These are phyloP conservation scores for Kodamaea hsintzibuensis DNA, from an alignment of 805 yeast species.

Conservation along the genomic window DNA sequence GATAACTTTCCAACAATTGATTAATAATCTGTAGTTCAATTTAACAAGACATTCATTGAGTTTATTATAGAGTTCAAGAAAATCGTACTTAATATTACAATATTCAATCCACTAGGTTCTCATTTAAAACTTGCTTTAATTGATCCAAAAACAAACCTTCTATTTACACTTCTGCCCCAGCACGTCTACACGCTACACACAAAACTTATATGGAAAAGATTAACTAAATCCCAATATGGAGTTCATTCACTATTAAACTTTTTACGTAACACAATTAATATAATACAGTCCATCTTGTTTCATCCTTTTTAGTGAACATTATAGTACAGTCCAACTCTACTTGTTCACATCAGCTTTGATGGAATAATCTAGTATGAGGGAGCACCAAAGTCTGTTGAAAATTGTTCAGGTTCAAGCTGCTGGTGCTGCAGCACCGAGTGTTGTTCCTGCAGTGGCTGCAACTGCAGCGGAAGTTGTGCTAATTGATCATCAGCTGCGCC, in stretches of 20 bases:
- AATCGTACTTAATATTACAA: no score
- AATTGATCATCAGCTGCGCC: background rate
- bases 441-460: slow-evolving; percentile 4
- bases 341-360: background rate
- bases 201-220: no score
- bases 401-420: background rate
- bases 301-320: background rate
- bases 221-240: background rate
- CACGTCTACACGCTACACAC: no score
- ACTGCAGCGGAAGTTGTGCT: background rate
- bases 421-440: background rate
- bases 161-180: no score
- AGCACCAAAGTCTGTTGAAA: background rate
- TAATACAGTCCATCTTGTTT: background rate
- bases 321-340: background rate
- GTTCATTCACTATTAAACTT: background rate
- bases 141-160: no score
- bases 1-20: no score
- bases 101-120: no score
- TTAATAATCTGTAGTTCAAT: no score
- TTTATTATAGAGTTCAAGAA: no score
- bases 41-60: no score
- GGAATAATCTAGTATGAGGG: background rate
- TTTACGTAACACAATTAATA: background rate
- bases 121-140: no score